Base-by-base conservation (phyloP, 768 basidiomycete genomes). In the Imleria badia region DNA sequence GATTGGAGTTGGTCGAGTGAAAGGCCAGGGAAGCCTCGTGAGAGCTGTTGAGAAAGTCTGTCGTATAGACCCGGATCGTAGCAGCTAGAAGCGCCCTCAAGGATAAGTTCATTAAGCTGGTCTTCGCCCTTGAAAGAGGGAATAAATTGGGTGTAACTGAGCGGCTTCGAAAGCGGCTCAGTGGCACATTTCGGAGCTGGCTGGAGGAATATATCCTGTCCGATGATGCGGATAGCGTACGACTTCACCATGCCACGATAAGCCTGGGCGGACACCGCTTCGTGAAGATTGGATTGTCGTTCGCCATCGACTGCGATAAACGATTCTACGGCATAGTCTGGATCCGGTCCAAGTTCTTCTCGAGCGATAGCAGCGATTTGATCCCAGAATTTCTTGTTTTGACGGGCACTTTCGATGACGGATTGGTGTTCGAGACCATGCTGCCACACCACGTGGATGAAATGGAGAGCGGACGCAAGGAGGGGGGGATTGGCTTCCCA, bases 401-500 rank as follows among this genome's bases (percentile, higher is more conserved):
- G 70, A 17, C 86, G 81, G 8, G 86, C 68, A 7, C 74, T 60
- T 9, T 84, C 80, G 38, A 94, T 75, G 2, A 81, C 72, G 0
- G 73, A 59, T 51, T 81, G 84, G 66, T 93, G 87, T 64, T 94
- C 87, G 58, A 85, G 74, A 29, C 84, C 84, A 62, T 91, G 87
- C 67, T 89, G 81, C 92, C 91, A 90, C 17, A 89, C 83, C 23
- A 84, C 77, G 56, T 86, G 81, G 61, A 93, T 70, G 74, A 95
- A 96, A 6, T 81, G 77, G 45, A 96, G 72, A 19, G 91, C 80
- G 12, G 86, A 83, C 0, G 86, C 80, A 13, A 97, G 77, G 10
- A 94, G 73, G 19, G 86, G 80, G 0, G 94, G 91, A 56, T 91
- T 90, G 29, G 79, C 69, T 40, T 88, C 83, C 87, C 91, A 92